These are phyloP conservation scores for Pinguiococcus pyrenoidosus DNA, from an alignment of 108 stramenopile genomes.

Conservation along the genomic window DNA sequence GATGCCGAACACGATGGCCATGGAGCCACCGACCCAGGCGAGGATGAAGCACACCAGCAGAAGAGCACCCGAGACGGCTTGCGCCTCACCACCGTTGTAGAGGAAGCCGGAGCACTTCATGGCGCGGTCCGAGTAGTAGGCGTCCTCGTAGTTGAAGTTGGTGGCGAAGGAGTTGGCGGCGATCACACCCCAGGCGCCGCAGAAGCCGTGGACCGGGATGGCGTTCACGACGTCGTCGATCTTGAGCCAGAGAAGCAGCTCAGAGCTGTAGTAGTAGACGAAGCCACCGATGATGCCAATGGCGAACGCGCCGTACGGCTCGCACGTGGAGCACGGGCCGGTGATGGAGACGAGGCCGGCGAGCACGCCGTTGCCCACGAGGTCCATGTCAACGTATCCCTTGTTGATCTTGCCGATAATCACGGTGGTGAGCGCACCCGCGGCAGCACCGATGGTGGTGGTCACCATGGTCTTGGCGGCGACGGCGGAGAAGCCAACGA, in stretches of 20 bases:
- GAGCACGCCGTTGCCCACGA: conserved; percentile 43
- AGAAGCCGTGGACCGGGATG: conserved; percentile 67
- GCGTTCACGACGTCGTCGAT: conserved; percentile 87
- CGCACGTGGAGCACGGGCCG: conserved; percentile 56
- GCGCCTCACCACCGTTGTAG: conserved; percentile 25
- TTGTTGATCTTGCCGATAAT: conserved; percentile 4
- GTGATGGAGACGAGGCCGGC: conserved; percentile 82
- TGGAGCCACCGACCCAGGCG: conserved; percentile 57
- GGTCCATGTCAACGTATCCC: conserved; percentile 15
- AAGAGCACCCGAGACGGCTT: conserved; percentile 45
- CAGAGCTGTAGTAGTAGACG: conserved; percentile 39
- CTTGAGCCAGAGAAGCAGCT: conserved; percentile 18
- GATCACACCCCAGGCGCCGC: conserved; percentile 66
- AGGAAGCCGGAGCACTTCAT: conserved; percentile 14
- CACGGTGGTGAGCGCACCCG: conserved; percentile 12
- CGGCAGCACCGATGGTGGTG: conserved; percentile 64
- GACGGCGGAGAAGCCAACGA: conserved; percentile 4
- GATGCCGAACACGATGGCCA: conserved; percentile 57
- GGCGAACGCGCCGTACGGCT: conserved; percentile 63
- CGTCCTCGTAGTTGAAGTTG: conserved; percentile 7
- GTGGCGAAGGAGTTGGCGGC: conserved; percentile 54
- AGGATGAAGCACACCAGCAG: conserved; percentile 51
- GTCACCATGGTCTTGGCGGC: conserved; percentile 46
- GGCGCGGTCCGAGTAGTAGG: conserved; percentile 18
- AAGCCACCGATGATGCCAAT: conserved; percentile 60